These are phyloP conservation scores for Coemansia sp. DNA, from an alignment of 192 early-diverging fungal genomes.

Conservation along the genomic window DNA sequence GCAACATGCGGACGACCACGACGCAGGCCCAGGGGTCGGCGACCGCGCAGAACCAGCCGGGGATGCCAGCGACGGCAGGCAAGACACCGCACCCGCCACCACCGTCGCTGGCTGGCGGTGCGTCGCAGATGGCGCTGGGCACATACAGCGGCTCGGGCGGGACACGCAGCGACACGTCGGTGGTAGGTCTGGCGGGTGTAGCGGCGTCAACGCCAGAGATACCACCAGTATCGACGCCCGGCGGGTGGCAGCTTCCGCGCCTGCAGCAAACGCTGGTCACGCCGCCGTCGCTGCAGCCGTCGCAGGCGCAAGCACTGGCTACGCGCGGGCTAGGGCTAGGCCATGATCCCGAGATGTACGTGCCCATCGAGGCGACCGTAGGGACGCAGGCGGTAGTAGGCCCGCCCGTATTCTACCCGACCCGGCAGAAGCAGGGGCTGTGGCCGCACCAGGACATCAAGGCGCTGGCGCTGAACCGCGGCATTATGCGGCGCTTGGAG, in stretches of 20 bases:
- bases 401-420: slow-evolving; percentile 29
- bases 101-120: not conserved
- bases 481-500: not conserved
- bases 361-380: not conserved
- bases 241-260: not conserved
- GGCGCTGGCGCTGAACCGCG: slow-evolving; percentile 6
- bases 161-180: not conserved
- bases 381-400: not conserved
- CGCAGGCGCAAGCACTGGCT: too few relatives aligned
- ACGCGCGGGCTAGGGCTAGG: not conserved
- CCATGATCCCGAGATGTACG: not conserved
- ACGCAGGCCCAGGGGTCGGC: not conserved
- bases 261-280: too few relatives aligned
- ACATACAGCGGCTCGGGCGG: not conserved
- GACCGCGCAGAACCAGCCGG: not conserved
- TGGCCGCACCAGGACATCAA: slow-evolving; percentile 41
- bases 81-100: not conserved
- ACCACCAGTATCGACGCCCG: not conserved
- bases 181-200: not conserved
- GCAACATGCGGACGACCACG: slow-evolving; percentile 11
- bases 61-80: not conserved
- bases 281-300: too few relatives aligned
- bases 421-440: slow-evolving; percentile 17
- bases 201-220: not conserved
- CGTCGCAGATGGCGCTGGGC: slow-evolving; percentile 2